Base-by-base conservation (phyloP, 1,139 yeast species). In the Tardiomyces depauwii region DNA sequence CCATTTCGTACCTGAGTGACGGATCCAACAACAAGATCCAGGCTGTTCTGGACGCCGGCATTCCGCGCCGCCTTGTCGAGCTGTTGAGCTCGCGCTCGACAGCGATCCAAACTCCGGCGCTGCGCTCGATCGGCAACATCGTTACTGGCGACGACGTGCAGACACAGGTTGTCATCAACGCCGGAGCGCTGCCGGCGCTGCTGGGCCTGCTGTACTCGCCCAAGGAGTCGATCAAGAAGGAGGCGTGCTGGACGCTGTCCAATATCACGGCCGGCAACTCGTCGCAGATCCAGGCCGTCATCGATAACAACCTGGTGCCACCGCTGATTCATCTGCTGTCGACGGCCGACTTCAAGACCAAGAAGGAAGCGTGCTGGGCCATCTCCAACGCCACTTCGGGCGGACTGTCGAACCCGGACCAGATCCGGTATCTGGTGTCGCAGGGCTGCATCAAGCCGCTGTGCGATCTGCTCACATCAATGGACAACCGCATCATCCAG, bases 301-400 rank as follows among this genome's bases (percentile, higher is more conserved):
- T 91, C 60, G 96, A 89, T 64, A 82, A 91, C 53, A 91, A 91
- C 70, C 75, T 91, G 64, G 81, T 91, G 55, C 98, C 98, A 42
- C 96, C 91, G 53, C 79, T 93, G 54, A 82, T 91, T 59, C 81
- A 88, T 64, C 73, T 91, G 58, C 74, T 91, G 62, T 69, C 75
- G 42, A 74, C 77, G 49, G 96, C 95, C 52, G 98, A 91, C 62
- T 89, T 87, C 72, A 88, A 87, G 71, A 91, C 97, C 41, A 85
- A 87, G 66, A 91, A 91, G 68, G 98, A 91, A 71, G 98, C 98
- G 11, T 89, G 98, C 73, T 91, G 98, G 98, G 98, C 97, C 36
- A 84, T 91, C 57, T 88, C 97, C 33, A 91, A 91, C 64, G 98
- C 98, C 41, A 85, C 96, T 18, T 84, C 96, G 18, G 97, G 98